Evolutionary conservation across 306 rosid genomes (phyloP), one percentile per base, ranked within the genome.

Genomic region (Vigna mungo): DNA sequence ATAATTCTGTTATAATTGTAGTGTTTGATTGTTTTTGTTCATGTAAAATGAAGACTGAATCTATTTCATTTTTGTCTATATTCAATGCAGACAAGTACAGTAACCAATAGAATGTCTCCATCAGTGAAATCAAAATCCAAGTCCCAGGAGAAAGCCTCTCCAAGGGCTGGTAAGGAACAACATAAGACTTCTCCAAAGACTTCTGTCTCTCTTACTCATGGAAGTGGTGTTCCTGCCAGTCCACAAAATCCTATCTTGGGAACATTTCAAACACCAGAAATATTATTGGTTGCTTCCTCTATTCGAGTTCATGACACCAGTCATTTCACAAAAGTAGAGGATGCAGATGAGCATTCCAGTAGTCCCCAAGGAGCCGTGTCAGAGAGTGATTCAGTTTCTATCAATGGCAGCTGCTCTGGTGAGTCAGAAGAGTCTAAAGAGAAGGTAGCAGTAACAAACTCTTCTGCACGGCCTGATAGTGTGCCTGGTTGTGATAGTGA

Each of bases 341-440:
- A 90, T 23, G 80, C 89, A 49, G 96, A 92, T 68, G 96, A 91
- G 76, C 85, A 86, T 82, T 84, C 92, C 34, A 90, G 81, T 44
- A 87, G 86, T 77, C 82, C 88, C 18, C 83, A 79, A 65, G 87
- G 90, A 59, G 71, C 88, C 0, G 81, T 83, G 66, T 81, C 64
- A 0, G 96, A 93, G 86, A 89, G 82, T 76, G 97, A 93, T 82
- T 82, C 96, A 17, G 83, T 93, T 83, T 93, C 97, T n/a, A 93
- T 86, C 71, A 93, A 85, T 39, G 96, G 91, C 7, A 93, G 97
- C 87, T 93, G 94, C 78, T 93, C 96, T 43, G 96, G 96, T 30
- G 97, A 93, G 82, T 93, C 96, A 9, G 96, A 90, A 74, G 97
- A 90, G 71, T 91, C 80, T 52, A 92, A 89, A 75, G 92, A 92